A percentile compares a stretch with the other conserved stretches of the same genome.
Evolutionary conservation across 768 basidiomycete species (phyloP).

Genomic region (Agrocybe praecox): DNA sequence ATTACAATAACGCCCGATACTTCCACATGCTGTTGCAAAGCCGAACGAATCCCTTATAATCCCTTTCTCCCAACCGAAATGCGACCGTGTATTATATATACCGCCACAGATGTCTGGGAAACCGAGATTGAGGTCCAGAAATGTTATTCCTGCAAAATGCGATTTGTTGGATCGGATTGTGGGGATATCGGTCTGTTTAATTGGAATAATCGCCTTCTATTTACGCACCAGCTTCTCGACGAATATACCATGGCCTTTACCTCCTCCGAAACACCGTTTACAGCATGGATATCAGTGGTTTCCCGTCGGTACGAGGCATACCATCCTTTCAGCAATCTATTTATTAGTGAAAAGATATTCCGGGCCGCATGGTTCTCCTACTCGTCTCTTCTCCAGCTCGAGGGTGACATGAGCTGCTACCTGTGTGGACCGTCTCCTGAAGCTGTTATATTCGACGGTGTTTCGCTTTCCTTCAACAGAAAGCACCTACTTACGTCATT

Average conservation of each 20-base stretch:
- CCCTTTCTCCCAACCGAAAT: neutral
- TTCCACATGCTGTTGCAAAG: neutral
- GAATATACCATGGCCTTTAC: constrained; percentile 27
- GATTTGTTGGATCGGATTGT: constrained; percentile 25
- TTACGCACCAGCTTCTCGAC: constrained; percentile 27
- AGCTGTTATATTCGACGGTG: too few species aligned
- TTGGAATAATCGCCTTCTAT: constrained; percentile 24
- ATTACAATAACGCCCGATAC: neutral
- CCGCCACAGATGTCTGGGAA: neutral
- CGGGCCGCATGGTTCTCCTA: neutral
- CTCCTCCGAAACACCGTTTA: constrained; percentile 26
- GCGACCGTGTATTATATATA: constrained; percentile 1
- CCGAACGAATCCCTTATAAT: neutral
- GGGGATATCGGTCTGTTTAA: constrained; percentile 27
- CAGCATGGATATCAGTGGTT: constrained; percentile 18
- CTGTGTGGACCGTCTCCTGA: too few species aligned
- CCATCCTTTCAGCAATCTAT: neutral
- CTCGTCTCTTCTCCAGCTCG: neutral
- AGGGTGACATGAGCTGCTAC: neutral
- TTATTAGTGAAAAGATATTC: neutral
- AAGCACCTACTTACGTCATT: too few species aligned
- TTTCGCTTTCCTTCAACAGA: too few species aligned
- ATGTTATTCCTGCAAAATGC: constrained; percentile 15
- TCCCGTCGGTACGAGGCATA: constrained; percentile 11
- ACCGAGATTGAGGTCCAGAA: constrained; percentile 11